Evolutionary conservation across 140 eudicot genomes (phyloP).

Genomic region (Flaveria floridana): DNA sequence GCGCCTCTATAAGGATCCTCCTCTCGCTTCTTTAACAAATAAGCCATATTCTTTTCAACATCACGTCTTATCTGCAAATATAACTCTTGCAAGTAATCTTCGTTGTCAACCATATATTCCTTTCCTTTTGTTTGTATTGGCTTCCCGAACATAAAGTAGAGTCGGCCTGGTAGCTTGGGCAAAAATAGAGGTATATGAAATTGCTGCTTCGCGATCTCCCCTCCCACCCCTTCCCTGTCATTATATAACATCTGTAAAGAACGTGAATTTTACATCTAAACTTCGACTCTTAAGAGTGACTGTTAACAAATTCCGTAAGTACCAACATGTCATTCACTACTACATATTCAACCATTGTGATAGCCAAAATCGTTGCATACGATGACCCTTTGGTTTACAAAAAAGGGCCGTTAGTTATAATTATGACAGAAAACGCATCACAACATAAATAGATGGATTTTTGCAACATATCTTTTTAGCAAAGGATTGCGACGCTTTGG

Average conservation of each 20-base stretch:
- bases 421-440: background rate
- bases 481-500: no score
- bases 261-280: background rate
- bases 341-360: no score
- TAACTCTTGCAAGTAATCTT: conserved; percentile 45
- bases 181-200: conserved; percentile 48
- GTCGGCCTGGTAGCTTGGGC: conserved; percentile 68
- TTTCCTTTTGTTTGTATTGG: conserved; percentile 67
- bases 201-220: conserved; percentile 66
- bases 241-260: background rate
- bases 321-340: background rate
- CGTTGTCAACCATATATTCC: conserved; percentile 45
- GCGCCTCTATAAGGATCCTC: conserved; percentile 69
- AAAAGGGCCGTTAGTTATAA: no score
- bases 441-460: background rate
- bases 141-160: conserved; percentile 70
- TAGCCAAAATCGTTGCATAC: no score
- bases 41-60: conserved; percentile 59
- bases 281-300: background rate
- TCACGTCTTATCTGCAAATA: conserved; percentile 59
- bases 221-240: conserved; percentile 48
- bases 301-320: background rate
- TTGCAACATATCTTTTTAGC: background rate
- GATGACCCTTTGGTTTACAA: no score
- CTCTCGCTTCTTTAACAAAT: conserved; percentile 64